A percentile compares a stretch with the other conserved stretches of the same genome.
Evolutionary conservation across 2,329 filamentous ascomycete species (phyloP).

Genomic region (Ustulina deusta): DNA sequence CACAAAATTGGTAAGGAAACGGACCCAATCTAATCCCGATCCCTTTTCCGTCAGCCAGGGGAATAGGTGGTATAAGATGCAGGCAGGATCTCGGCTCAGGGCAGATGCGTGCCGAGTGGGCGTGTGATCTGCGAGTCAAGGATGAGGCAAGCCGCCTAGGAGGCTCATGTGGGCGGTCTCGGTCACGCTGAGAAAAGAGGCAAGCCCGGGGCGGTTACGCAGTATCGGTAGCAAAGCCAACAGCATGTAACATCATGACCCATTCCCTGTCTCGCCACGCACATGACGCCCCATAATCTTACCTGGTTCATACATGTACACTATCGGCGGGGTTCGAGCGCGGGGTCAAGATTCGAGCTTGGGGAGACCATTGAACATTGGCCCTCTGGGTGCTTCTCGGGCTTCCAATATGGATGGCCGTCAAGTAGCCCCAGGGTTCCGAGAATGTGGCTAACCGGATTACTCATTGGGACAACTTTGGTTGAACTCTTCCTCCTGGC

Average conservation of each 20-base stretch:
- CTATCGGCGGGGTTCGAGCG: conserved; percentile 29
- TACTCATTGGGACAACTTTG: neutral
- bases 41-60: neutral
- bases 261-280: neutral
- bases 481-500: neutral
- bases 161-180: conserved; percentile 32
- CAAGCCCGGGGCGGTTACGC: conserved; percentile 12
- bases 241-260: conserved; percentile 17
- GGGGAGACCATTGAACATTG: conserved; percentile 2
- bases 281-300: conserved; percentile 20
- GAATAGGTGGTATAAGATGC: neutral
- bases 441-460: neutral
- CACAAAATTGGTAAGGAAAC: conserved; percentile 6
- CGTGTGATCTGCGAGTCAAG: conserved; percentile 30
- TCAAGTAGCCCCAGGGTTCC: neutral
- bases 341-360: conserved; percentile 17
- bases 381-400: neutral
- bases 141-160: conserved; percentile 13
- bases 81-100: conserved; percentile 18
- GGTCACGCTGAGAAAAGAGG: conserved; percentile 17
- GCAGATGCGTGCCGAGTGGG: conserved; percentile 13
- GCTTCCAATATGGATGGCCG: neutral
- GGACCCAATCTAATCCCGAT: neutral
- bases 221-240: neutral
- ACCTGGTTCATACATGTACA: conserved; percentile 10